These are phyloP conservation scores for Lachnellula arida DNA, from an alignment of 2,329 filamentous ascomycete genomes.

Conservation along the genomic window DNA sequence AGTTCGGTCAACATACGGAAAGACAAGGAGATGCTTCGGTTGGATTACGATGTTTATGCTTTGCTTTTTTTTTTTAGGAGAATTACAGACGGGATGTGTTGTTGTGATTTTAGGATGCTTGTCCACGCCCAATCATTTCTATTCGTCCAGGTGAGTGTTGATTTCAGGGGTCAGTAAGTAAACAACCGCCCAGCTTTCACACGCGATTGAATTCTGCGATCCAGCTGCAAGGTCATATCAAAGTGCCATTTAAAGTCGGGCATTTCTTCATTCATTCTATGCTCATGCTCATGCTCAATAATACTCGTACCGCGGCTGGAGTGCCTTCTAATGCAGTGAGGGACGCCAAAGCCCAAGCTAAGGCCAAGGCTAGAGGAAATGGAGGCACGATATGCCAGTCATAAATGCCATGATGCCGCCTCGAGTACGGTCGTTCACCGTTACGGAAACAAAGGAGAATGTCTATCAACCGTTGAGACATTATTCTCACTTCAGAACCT, in stretches of 20 bases:
- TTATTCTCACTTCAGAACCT: background rate
- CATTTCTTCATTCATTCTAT: slow-evolving; percentile 8
- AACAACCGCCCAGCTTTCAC: background rate
- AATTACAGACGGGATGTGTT: background rate
- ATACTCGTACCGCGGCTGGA: background rate
- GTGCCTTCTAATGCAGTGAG: slow-evolving; percentile 8
- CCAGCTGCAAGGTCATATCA: background rate
- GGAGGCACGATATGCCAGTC: background rate
- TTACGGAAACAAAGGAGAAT: too few relatives aligned
- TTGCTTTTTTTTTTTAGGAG: slow-evolving; percentile 7
- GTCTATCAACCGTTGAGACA: too few relatives aligned
- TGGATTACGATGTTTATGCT: background rate
- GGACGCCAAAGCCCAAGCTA: background rate
- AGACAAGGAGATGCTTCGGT: slow-evolving; percentile 1
- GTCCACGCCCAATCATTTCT: slow-evolving; percentile 15
- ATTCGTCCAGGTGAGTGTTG: background rate
- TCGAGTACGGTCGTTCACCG: too few relatives aligned
- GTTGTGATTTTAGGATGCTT: slow-evolving; percentile 14
- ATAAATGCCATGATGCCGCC: background rate
- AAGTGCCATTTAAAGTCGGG: background rate
- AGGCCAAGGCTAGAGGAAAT: background rate
- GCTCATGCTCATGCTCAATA: background rate
- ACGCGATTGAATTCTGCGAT: background rate
- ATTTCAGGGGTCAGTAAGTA: background rate
- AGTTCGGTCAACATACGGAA: background rate